Evolutionary conservation across 257 asterid species (phyloP).

Genomic region (Solanum ahanhuiri): DNA sequence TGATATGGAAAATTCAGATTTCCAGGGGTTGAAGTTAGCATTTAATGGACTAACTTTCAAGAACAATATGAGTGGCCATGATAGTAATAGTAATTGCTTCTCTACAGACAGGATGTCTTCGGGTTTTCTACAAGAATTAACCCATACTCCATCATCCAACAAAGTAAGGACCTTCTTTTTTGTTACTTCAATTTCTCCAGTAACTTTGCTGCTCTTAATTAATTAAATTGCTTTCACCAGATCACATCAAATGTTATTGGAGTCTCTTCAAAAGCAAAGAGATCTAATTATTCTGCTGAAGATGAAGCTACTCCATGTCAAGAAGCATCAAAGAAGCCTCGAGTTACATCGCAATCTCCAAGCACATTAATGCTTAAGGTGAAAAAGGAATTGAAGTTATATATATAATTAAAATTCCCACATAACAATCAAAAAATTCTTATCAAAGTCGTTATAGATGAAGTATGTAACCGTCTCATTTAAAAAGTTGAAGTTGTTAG

Average conservation of each 20-base stretch:
- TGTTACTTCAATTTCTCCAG: background rate
- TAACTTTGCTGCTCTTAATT: background rate
- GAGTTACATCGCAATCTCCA: conserved; percentile 12
- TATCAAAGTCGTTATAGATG: background rate
- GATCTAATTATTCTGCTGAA: background rate
- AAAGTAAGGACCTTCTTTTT: conserved; percentile 4
- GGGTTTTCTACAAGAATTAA: background rate
- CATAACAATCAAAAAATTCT: background rate
- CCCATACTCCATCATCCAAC: conserved; percentile 10
- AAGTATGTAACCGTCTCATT: background rate
- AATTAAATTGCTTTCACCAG: background rate
- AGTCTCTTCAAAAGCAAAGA: conserved; percentile 4
- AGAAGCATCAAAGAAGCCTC: conserved; percentile 13
- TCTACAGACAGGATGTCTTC: background rate
- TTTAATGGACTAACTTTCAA: background rate
- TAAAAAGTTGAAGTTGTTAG: background rate
- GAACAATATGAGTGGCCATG: background rate
- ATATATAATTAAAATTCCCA: background rate
- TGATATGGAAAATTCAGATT: background rate
- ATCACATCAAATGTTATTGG: background rate
- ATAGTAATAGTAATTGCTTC: background rate
- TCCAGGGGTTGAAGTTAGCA: conserved; percentile 1
- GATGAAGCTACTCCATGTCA: background rate
- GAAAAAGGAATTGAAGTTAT: background rate
- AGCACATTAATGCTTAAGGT: conserved; percentile 15